Evolutionary conservation across 768 basidiomycete species (phyloP), one percentile per base, ranked within the genome.

Genomic region (Russula dissimulans): DNA sequence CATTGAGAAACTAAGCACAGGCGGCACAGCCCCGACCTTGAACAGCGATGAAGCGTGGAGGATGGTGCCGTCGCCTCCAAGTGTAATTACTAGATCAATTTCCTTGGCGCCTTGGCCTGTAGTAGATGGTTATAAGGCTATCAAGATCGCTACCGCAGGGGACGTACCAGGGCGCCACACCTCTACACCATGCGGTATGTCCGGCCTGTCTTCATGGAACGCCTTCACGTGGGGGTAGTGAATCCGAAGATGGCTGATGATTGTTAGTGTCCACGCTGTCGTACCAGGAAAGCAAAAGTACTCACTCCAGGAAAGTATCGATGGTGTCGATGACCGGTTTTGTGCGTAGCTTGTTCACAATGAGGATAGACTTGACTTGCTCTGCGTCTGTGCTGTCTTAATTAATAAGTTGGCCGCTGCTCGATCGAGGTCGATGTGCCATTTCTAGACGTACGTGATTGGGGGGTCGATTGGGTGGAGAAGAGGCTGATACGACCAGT

Each of bases 41-140:
- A 97, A 97, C 9, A 97, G 75, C 7, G 91, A 91, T 1, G 94
- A 94, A 0, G 92, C 91, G 69, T 95, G 93, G 1, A 97, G 79
- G 51, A 97, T 94, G 5, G 95, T 97, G 9, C 95, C 95, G 69
- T 97, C 95, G 38, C 95, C 95, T 47, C 95, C 95, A 1, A 97
- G 74, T 0, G 95, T 95, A 31, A 97, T 83, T 18, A 97, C 86
- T 9, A 97, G 76, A 70, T 93, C 89, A 59, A 95, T 89, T 56
- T 79, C 79, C 64, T 84, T 76, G 4, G 85, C 75, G 46, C 75
- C 77, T 48, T 79, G 79, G 76, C 66, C 56, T 66, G 46, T 45
- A 18, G 45, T 44, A 39, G 41, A 34, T 45, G 36, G 17, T 15
- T 32, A 39, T 26, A 15, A 39, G 11, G 42, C 9, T 3, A 14